Evolutionary conservation across 1,139 yeast species (phyloP).

Genomic region (Candida sp.): DNA sequence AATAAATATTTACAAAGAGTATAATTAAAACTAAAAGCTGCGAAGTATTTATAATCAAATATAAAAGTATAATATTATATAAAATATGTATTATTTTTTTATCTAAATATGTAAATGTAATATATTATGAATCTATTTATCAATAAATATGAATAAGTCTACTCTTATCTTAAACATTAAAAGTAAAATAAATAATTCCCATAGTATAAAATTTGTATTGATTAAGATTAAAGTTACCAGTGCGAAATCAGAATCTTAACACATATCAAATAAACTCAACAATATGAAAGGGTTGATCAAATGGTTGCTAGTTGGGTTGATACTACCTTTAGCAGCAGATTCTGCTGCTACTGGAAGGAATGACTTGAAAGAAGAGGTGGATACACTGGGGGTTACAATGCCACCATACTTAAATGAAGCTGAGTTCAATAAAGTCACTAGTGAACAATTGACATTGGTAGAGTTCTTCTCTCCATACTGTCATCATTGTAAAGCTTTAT

Average conservation of each 20-base stretch:
- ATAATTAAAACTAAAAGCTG: too few relatives aligned
- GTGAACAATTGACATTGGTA: constrained; percentile 50
- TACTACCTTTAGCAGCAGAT: background rate
- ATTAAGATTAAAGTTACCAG: background rate
- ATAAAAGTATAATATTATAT: too few relatives aligned
- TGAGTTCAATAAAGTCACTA: constrained; percentile 42
- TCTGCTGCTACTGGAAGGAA: constrained; percentile 1
- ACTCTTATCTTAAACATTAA: too few relatives aligned
- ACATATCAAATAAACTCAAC: background rate
- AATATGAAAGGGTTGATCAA: background rate
- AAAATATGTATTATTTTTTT: too few relatives aligned
- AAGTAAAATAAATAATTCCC: too few relatives aligned
- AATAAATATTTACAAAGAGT: too few relatives aligned
- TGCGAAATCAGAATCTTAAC: background rate
- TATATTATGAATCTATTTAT: too few relatives aligned
- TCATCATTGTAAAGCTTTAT: constrained; percentile 61
- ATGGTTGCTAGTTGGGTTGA: background rate
- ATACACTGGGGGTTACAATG: constrained; percentile 9
- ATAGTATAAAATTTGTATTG: background rate
- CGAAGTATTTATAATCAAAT: too few relatives aligned
- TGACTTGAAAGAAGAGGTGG: constrained; percentile 7
- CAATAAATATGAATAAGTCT: too few relatives aligned
- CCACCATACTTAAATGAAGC: constrained; percentile 25
- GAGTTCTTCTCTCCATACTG: constrained; percentile 74
- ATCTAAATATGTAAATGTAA: too few relatives aligned